Evolutionary conservation across 768 basidiomycete genomes (phyloP), one percentile per base, ranked within the genome.

Genomic region (Suillus subalutaceus): DNA sequence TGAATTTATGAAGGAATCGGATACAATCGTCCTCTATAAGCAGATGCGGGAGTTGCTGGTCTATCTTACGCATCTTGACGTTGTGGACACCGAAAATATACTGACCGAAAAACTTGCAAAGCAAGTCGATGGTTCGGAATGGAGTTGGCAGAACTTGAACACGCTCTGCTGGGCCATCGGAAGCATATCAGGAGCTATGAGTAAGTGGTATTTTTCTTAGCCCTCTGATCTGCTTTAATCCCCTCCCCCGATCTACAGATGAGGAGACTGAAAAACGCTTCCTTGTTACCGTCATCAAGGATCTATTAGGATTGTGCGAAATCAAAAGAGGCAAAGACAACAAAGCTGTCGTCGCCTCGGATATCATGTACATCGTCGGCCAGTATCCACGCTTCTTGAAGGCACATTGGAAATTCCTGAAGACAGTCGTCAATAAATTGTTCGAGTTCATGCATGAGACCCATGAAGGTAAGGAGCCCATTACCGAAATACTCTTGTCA

Each of bases 381-480:
- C 97, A 99, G 80, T 99, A 99, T 75, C 97, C 97, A 55, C 90
- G 97, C 43, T 99, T 99, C 88, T 88, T 99, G 74, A 99, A 98
- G 78, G 97, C 97, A 20, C 97, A 99, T 77, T 99, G 97, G 97
- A 99, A 99, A 81, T 99, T 99, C 87, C 82, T 99, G 75, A 99
- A 99, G 84, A 99, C 97, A 2, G 97, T 99, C 63, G 97, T 99
- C 68, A 99, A 99, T 82, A 99, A 99, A 79, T 84, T 99, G 8
- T 99, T 99, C 79, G 97, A 99, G 77, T 99, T 99, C 78, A 99
- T 99, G 96, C 97, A 99, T 78, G 97, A 99, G 81, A 97, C 95
- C 0, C 97, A 99, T 74, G 97, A 99, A 83, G 96, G 94, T 91
- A 43, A 43, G 18, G 3, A 35, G 40, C 40, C 8, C 37, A 23